These are phyloP conservation scores for Alternaria incomplexa DNA, from an alignment of 2,329 filamentous ascomycete genomes.

Conservation along the genomic window DNA sequence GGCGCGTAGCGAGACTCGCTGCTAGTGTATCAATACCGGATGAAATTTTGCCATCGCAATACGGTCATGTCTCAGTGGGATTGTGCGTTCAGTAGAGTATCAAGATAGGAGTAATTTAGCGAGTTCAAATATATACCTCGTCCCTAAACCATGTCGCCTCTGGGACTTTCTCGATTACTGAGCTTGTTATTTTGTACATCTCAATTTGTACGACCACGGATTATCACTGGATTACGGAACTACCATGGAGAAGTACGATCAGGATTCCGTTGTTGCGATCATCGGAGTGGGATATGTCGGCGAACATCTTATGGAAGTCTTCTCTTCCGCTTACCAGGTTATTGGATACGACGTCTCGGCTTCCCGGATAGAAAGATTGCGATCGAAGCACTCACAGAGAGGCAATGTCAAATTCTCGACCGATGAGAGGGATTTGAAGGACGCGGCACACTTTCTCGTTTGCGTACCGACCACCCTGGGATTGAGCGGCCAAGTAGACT, in stretches of 20 bases:
- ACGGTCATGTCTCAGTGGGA: neutral
- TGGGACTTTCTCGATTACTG: neutral
- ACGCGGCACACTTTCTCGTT: slow-evolving; percentile 60
- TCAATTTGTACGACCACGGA: neutral
- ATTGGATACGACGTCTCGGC: slow-evolving; percentile 46
- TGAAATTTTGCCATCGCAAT: neutral
- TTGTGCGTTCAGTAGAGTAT: neutral
- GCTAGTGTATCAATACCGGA: neutral
- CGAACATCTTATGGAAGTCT: slow-evolving; percentile 55
- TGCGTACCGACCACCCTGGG: slow-evolving; percentile 60
- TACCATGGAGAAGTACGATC: neutral
- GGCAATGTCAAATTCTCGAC: neutral
- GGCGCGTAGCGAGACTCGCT: neutral
- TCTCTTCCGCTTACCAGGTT: slow-evolving; percentile 51
- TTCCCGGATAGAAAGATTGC: slow-evolving; percentile 1
- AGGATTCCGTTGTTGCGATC: slow-evolving; percentile 43
- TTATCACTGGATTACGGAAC: neutral
- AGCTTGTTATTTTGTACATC: neutral
- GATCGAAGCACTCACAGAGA: neutral
- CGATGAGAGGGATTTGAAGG: neutral
- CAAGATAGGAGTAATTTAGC: neutral
- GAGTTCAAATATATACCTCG: neutral
- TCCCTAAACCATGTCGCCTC: neutral
- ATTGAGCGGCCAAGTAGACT: slow-evolving; percentile 56
- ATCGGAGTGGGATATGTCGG: slow-evolving; percentile 63